These are phyloP conservation scores for Cephalotrichum gorgonifer DNA, from an alignment of 2,329 filamentous ascomycete genomes.

Conservation along the genomic window DNA sequence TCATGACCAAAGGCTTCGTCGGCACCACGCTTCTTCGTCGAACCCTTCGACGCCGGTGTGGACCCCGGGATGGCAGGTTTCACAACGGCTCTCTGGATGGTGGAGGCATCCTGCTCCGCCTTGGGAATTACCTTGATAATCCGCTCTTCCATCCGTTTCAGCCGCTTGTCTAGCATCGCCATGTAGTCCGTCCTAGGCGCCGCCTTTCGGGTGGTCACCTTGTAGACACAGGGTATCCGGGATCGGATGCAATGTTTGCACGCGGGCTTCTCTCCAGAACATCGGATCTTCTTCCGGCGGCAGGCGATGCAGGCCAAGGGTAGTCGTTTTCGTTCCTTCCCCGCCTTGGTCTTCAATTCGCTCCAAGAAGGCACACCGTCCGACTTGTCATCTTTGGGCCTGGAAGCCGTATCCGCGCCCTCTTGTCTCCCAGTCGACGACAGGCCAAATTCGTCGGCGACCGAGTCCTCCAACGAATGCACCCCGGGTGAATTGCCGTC, in stretches of 20 bases:
- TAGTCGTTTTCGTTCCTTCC: conserved; percentile 87
- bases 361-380: conserved; percentile 61
- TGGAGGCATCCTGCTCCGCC: conserved; percentile 59
- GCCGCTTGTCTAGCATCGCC: conserved; percentile 93
- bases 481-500: conserved; percentile 31
- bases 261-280: conserved; percentile 92
- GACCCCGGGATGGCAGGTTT: conserved; percentile 62
- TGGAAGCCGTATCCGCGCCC: conserved; percentile 41
- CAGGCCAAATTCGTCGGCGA: conserved; percentile 50
- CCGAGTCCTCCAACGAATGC: conserved; percentile 40
- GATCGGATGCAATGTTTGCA: conserved; percentile 94
- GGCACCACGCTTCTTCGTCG: conserved; percentile 67
- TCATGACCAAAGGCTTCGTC: conserved; percentile 83
- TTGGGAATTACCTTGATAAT: conserved; percentile 94
- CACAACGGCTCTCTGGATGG: conserved; percentile 70
- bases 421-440: conserved; percentile 32
- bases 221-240: conserved; percentile 93
- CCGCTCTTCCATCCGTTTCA: conserved; percentile 95
- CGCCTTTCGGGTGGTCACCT: conserved; percentile 88
- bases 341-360: conserved; percentile 81
- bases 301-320: conserved; percentile 94
- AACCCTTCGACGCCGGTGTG: conserved; percentile 37
- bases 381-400: conserved; percentile 46
- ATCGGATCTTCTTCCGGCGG: conserved; percentile 93
- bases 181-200: conserved; percentile 95